Base-by-base conservation (phyloP, 108 stramenopile genomes). In the Nitzschia palea region DNA sequence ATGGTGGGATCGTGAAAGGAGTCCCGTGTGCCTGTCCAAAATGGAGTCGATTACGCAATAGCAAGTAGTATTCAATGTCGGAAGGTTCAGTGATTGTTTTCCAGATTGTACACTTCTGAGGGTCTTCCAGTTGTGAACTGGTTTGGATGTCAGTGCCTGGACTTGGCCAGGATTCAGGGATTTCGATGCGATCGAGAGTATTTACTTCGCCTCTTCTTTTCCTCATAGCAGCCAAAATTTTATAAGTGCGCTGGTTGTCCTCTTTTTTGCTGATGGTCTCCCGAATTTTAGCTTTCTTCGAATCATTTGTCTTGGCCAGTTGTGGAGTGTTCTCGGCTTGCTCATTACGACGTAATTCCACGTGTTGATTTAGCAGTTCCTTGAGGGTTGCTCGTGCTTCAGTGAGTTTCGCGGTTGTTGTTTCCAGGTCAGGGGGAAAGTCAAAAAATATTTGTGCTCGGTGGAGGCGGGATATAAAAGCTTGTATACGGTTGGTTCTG, bases 61-160 rank as follows among this genome's bases (percentile, higher is more conserved):
- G 50, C 12, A 51, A 8, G 50, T 51, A 51, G 50, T 23, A 51
- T 51, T 51, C 50, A 6, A 51, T 51, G 8, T 51, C 50, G n/a
- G 5, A 6, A 6, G 50, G 50, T 18, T 10, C 18, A 8, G n/a
- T 8, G 12, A 51, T n/a, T 18, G n/a, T 51, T 6, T n/a, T 10
- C 50, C 50, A 51, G 9, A 14, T 51, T 6, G 23, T 6, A 10
- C 15, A 10, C 18, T 10, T 8, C 18, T 51, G 8, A 6, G 50
- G 50, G 23, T 51, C 37, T 40, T 40, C 37, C 37, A 40, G 37
- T 14, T 40, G 37, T 14, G 8, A 8, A 40, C 37, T 10, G 8
- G 10, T 40, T 40, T 14, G 10, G 37, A 40, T 14, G 37, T 51
- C 20, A 23, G 50, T 10, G 6, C 12, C 23, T 51, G 50, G 50